Conservation (phyloP, 1,139 yeast species). For the Kodamaea arcana region DNA sequence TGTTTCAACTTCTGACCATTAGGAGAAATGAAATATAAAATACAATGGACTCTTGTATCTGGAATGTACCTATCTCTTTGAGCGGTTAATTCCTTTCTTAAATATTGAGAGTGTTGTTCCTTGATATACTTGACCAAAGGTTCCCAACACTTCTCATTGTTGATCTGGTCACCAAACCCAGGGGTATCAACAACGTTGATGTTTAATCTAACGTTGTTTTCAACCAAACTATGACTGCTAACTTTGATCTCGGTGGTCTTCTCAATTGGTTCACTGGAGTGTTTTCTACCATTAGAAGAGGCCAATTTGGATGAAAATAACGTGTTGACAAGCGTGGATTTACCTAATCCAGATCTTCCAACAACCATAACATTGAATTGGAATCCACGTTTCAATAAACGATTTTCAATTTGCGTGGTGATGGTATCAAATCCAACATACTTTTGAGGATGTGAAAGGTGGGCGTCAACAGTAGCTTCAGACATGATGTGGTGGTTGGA, state of each 20-base stretch:
- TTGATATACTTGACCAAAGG: constrained; percentile 92
- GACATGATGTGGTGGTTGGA: constrained; percentile 9
- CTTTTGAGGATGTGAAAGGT: constrained; percentile 33
- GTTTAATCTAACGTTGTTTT: constrained; percentile 82
- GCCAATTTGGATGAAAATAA: constrained; percentile 80
- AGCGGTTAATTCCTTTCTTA: constrained; percentile 94
- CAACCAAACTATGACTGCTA: constrained; percentile 62
- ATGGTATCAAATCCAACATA: constrained; percentile 97
- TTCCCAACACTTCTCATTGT: constrained; percentile 96
- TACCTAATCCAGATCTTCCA: constrained; percentile 93
- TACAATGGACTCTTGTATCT: constrained; percentile 95
- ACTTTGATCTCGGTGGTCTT: constrained; percentile 87
- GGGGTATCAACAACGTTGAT: constrained; percentile 93
- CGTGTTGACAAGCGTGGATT: constrained; percentile 86
- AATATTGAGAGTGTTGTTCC: constrained; percentile 91
- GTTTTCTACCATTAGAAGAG: constrained; percentile 65
- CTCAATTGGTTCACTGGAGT: constrained; percentile 66
- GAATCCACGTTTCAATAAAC: constrained; percentile 88
- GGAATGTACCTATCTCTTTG: constrained; percentile 80
- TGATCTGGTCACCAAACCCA: constrained; percentile 95
- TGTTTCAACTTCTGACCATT: constrained; percentile 76
- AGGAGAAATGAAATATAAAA: constrained; percentile 87
- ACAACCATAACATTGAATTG: constrained; percentile 93
- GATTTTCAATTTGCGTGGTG: constrained; percentile 90
- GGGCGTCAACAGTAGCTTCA: constrained; percentile 13